These are phyloP conservation scores for Candida gorgasii DNA, from an alignment of 805 yeast species.

Conservation along the genomic window DNA sequence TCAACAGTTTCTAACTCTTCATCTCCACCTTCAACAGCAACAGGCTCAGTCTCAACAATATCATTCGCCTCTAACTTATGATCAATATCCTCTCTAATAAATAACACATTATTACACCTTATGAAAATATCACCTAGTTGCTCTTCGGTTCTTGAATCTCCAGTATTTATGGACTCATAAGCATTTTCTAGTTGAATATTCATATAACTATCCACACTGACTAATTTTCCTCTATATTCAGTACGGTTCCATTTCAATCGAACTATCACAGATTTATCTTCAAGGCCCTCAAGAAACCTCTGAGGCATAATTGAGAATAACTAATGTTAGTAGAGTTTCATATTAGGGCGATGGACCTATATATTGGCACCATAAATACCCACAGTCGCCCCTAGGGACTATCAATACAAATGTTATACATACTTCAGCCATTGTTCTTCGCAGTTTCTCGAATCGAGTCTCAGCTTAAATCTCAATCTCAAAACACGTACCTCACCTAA, in stretches of 20 bases:
- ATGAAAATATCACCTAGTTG: conserved; percentile 75
- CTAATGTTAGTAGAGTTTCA: conserved; percentile 2
- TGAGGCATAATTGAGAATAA: conserved; percentile 8
- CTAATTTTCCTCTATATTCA: conserved; percentile 77
- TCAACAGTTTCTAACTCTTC: conserved; percentile 2
- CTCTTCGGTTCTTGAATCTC: conserved; percentile 38
- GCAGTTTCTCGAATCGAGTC: conserved; percentile 4
- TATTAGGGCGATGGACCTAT: too few species aligned
- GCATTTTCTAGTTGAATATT: conserved; percentile 72
- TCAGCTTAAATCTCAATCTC: not conserved
- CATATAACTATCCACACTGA: conserved; percentile 90
- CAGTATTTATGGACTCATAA: conserved; percentile 47
- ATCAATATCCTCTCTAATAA: conserved; percentile 57
- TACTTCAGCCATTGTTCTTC: conserved; percentile 10
- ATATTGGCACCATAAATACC: too few species aligned
- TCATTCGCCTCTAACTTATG: too few species aligned
- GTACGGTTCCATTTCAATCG: conserved; percentile 88
- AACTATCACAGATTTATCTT: conserved; percentile 70
- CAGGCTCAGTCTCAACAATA: too few species aligned
- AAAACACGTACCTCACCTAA: conserved; percentile 4
- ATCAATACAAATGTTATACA: conserved; percentile 4
- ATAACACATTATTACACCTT: conserved; percentile 88
- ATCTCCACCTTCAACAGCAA: too few species aligned
- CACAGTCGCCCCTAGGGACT: too few species aligned
- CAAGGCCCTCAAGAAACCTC: conserved; percentile 60